Percentiles rank a stretch among this genome's conserved stretches.
These are phyloP conservation scores for Onygenales sp. DNA, from an alignment of 2,329 filamentous ascomycete genomes.

Conservation along the genomic window DNA sequence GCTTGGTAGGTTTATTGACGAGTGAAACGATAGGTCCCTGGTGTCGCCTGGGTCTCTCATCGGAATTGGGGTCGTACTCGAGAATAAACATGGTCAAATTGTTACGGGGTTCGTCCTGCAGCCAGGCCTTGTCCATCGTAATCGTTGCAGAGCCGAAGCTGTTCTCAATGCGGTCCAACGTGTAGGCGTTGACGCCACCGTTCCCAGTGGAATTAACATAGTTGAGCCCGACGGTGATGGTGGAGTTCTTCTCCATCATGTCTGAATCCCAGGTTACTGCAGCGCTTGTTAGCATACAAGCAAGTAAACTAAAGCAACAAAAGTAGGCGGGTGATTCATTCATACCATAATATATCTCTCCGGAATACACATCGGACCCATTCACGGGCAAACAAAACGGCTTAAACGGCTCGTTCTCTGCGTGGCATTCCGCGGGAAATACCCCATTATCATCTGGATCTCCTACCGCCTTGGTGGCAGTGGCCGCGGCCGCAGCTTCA, in stretches of 20 bases:
- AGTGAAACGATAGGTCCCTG: constrained; percentile 28
- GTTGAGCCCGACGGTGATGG: constrained; percentile 22
- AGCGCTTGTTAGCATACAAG: neutral
- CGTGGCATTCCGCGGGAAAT: constrained; percentile 6
- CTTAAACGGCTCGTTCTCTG: constrained; percentile 4
- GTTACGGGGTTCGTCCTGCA: constrained; percentile 27
- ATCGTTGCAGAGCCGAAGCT: constrained; percentile 30
- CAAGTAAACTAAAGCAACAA: neutral
- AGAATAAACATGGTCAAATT: constrained; percentile 30
- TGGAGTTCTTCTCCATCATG: constrained; percentile 22
- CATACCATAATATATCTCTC: constrained; percentile 10
- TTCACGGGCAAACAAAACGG: constrained; percentile 11
- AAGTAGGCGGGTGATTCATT: neutral
- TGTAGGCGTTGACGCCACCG: constrained; percentile 25
- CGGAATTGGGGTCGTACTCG: constrained; percentile 17
- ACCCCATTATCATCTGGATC: neutral
- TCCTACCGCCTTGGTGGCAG: neutral
- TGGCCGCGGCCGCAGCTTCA: neutral
- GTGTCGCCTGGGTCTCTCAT: constrained; percentile 15
- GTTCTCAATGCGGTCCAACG: constrained; percentile 26
- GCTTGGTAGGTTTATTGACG: constrained; percentile 22
- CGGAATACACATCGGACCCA: constrained; percentile 8
- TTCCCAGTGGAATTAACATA: constrained; percentile 24
- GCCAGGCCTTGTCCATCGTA: constrained; percentile 30
- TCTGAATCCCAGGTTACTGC: constrained; percentile 29